Percentiles rank a stretch among this genome's conserved stretches.
Conservation (phyloP, 2,329 filamentous ascomycete species). For the Helicocarpus griseus region DNA sequence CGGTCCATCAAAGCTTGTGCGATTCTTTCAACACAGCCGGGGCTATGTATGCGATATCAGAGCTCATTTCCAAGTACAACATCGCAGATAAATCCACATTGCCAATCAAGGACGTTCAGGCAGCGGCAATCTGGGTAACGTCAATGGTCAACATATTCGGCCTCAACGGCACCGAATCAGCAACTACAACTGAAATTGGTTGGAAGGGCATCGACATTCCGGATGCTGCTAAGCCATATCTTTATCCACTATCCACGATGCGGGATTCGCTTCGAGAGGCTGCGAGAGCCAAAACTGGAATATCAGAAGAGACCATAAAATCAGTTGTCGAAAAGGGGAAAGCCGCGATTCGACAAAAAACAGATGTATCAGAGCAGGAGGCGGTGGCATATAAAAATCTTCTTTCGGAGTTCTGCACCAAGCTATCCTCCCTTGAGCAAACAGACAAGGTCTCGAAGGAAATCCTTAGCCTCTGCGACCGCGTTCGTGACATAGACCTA, state of each 20-base stretch:
- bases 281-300: slow-evolving; percentile 41
- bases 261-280: slow-evolving; percentile 49
- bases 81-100: slow-evolving; percentile 37
- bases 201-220: slow-evolving; percentile 59
- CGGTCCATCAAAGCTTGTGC: slow-evolving; percentile 56
- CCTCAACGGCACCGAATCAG: slow-evolving; percentile 40
- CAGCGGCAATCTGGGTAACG: slow-evolving; percentile 68
- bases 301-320: slow-evolving; percentile 29
- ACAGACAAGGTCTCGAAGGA: slow-evolving; percentile 55
- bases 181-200: slow-evolving; percentile 40
- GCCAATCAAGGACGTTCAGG: slow-evolving; percentile 39
- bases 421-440: slow-evolving; percentile 27
- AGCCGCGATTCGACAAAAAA: neutral
- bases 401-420: slow-evolving; percentile 33
- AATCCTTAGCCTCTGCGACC: slow-evolving; percentile 67
- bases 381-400: slow-evolving; percentile 40
- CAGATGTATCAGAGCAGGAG: slow-evolving; percentile 16
- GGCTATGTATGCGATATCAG: slow-evolving; percentile 68
- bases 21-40: slow-evolving; percentile 83
- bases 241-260: slow-evolving; percentile 50
- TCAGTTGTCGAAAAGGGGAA: slow-evolving; percentile 28
- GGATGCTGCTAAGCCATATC: slow-evolving; percentile 47
- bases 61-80: slow-evolving; percentile 72
- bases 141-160: slow-evolving; percentile 78
- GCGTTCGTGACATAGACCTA: slow-evolving; percentile 69